Conservation (phyloP, 495 filamentous ascomycete genomes). For the Penicillium pulvis region DNA sequence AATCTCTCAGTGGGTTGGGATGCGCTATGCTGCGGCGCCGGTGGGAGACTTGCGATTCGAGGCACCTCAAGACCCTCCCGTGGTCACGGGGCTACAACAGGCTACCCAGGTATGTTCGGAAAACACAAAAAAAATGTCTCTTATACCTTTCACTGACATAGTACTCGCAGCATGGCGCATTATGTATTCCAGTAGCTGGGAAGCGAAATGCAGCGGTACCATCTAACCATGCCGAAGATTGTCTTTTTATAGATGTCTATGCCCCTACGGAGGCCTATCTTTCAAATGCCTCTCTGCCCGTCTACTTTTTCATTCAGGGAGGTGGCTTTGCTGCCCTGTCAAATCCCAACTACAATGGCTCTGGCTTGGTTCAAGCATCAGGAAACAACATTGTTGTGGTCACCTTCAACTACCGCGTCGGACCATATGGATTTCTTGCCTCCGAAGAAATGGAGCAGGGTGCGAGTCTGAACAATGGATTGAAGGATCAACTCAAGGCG, state of each 20-base stretch:
- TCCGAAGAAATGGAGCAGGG: slow-evolving; percentile 57
- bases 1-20: slow-evolving; percentile 64
- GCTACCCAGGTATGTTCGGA: slow-evolving; percentile 43
- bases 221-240: slow-evolving; percentile 62
- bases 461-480: slow-evolving; percentile 65
- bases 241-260: slow-evolving; percentile 75
- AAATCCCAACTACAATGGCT: slow-evolving; percentile 69
- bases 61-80: slow-evolving; percentile 56
- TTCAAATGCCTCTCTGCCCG: slow-evolving; percentile 53
- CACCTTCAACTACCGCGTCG: slow-evolving; percentile 79
- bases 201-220: slow-evolving; percentile 31
- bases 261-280: slow-evolving; percentile 57
- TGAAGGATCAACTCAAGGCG: slow-evolving; percentile 69
- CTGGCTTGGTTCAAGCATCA: slow-evolving; percentile 59
- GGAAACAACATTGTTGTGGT: slow-evolving; percentile 65
- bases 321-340: slow-evolving; percentile 67
- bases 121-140: neutral
- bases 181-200: slow-evolving; percentile 53
- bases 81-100: slow-evolving; percentile 39
- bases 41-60: slow-evolving; percentile 60
- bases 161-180: slow-evolving; percentile 41
- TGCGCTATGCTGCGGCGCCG: slow-evolving; percentile 65
- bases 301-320: slow-evolving; percentile 77
- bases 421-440: slow-evolving; percentile 72
- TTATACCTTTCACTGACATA: neutral